These are phyloP conservation scores for Passiflora organensis DNA, from an alignment of 345 rosid genomes.

Conservation along the genomic window DNA sequence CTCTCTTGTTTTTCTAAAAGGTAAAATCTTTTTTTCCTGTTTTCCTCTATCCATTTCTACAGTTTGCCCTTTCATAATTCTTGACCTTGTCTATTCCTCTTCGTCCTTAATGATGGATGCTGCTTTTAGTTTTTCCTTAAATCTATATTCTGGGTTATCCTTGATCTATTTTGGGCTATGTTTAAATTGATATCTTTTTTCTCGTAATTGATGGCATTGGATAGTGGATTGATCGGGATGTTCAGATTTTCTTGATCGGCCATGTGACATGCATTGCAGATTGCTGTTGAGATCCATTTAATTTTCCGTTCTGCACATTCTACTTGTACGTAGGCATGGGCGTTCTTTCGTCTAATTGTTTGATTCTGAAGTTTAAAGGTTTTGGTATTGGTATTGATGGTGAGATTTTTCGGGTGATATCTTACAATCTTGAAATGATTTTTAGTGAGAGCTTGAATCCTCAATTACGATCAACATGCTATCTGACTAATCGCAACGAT, in stretches of 20 bases:
- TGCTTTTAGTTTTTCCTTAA: neutral
- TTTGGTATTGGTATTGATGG: too few relatives aligned
- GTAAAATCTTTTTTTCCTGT: slow-evolving; percentile 5
- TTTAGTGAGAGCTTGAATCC: too few relatives aligned
- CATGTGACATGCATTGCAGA: neutral
- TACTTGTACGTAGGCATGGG: too few relatives aligned
- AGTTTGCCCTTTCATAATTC: neutral
- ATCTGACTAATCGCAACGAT: too few relatives aligned
- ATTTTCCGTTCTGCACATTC: neutral
- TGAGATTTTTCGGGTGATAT: too few relatives aligned
- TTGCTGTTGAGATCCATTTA: neutral
- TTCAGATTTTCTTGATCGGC: slow-evolving; percentile 5
- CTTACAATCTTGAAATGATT: too few relatives aligned
- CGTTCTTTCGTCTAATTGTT: neutral
- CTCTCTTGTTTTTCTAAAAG: slow-evolving; percentile 22
- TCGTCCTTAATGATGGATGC: neutral
- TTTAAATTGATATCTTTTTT: slow-evolving; percentile 2
- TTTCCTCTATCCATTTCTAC: neutral
- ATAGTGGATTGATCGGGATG: neutral
- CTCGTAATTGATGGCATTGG: slow-evolving; percentile 19
- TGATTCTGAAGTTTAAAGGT: neutral
- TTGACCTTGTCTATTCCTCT: neutral
- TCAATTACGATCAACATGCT: too few relatives aligned
- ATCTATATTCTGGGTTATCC: slow-evolving; percentile 10
- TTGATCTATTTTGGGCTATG: slow-evolving; percentile 13